phyloP scores from a whole-genome alignment of 108 stramenopile species.

The Seminavis robusta region DNA sequence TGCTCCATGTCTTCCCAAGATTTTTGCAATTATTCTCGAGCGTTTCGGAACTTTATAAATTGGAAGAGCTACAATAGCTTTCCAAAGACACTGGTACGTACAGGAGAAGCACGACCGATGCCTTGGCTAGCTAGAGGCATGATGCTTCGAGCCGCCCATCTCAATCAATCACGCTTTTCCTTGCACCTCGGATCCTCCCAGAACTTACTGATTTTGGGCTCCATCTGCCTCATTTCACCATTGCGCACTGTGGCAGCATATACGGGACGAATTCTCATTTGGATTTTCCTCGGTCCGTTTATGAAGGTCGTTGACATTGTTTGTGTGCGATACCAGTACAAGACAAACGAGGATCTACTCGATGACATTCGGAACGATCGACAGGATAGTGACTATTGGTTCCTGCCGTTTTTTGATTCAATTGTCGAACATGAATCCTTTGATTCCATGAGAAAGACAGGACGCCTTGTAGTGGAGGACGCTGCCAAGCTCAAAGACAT shows the following conservation, averaged over 20 bases:
- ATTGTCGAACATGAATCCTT: conserved; percentile 17
- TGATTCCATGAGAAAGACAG: conserved; percentile 23
- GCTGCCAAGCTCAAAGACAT: conserved; percentile 36
- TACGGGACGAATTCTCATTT: conserved; percentile 11
- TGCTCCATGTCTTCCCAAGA: too few species aligned
- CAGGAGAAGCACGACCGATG: too few species aligned
- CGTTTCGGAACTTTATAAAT: conserved; percentile 52
- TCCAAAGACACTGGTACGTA: conserved; percentile 30
- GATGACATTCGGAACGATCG: conserved; percentile 18
- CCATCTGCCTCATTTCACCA: conserved; percentile 46
- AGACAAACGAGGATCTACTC: conserved; percentile 20
- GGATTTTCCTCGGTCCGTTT: conserved; percentile 19
- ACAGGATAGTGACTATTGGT: conserved; percentile 9
- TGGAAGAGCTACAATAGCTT: conserved; percentile 54
- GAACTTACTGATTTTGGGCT: conserved; percentile 37
- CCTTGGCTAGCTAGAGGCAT: too few species aligned
- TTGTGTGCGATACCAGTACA: conserved; percentile 27
- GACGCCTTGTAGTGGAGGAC: conserved; percentile 31
- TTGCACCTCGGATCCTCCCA: too few species aligned
- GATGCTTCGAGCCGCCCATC: too few species aligned
- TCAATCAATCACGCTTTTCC: too few species aligned
- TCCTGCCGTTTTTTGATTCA: conserved; percentile 17
- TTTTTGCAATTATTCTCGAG: conserved; percentile 41
- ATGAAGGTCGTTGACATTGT: conserved; percentile 36
- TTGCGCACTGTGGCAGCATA: conserved; percentile 39